Conservation (phyloP, 2,329 filamentous ascomycete genomes). For the Cercospora zeae-maydis region DNA sequence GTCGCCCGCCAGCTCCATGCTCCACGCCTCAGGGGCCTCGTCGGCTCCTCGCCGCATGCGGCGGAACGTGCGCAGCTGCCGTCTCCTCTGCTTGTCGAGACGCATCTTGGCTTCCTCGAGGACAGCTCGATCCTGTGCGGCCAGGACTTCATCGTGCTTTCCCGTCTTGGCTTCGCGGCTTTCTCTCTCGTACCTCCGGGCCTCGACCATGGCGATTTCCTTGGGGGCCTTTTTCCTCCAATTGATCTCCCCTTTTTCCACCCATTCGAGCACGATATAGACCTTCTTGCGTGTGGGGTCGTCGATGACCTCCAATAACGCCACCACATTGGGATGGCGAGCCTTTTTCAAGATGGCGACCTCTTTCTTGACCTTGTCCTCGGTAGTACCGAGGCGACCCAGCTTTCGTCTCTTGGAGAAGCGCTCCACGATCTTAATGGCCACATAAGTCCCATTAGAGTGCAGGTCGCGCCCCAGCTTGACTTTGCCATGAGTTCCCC, state of each 20-base stretch:
- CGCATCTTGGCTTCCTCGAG: constrained; percentile 49
- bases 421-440: constrained; percentile 97
- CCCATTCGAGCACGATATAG: constrained; percentile 94
- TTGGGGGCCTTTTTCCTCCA: constrained; percentile 88
- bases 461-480: constrained; percentile 83
- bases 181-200: constrained; percentile 72
- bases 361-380: constrained; percentile 87
- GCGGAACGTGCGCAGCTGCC: constrained; percentile 36
- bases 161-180: constrained; percentile 42
- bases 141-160: constrained; percentile 42
- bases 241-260: constrained; percentile 87
- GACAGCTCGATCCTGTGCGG: constrained; percentile 46
- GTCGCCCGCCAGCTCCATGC: constrained; percentile 70
- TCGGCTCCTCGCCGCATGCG: constrained; percentile 27
- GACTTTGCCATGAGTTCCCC: constrained; percentile 95
- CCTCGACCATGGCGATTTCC: constrained; percentile 79
- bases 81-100: constrained; percentile 51
- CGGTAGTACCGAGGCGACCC: constrained; percentile 67
- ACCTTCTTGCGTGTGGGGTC: constrained; percentile 96
- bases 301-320: constrained; percentile 92
- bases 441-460: constrained; percentile 67
- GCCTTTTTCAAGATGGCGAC: constrained; percentile 99
- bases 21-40: constrained; percentile 67
- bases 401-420: constrained; percentile 90
- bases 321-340: constrained; percentile 93